Percentiles rank a stretch among this genome's conserved stretches.
These are phyloP conservation scores for Jackrogersella minutella DNA, from an alignment of 495 filamentous ascomycete species.

Conservation along the genomic window DNA sequence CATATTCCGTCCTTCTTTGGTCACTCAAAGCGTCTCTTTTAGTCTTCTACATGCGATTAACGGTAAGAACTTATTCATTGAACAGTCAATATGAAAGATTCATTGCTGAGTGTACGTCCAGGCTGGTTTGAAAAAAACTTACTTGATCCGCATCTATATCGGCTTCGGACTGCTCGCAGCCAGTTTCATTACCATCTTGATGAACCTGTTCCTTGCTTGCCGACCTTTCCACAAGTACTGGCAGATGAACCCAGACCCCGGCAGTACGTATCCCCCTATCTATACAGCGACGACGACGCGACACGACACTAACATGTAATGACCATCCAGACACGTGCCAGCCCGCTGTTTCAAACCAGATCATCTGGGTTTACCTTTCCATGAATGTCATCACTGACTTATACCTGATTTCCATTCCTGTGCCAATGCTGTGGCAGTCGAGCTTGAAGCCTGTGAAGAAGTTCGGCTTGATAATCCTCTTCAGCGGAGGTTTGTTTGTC, in stretches of 20 bases:
- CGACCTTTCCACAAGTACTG: conserved; percentile 59
- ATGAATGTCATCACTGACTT: conserved; percentile 56
- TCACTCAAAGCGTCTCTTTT: conserved; percentile 64
- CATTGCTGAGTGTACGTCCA: conserved; percentile 26
- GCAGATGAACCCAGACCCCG: conserved; percentile 62
- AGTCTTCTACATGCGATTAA: conserved; percentile 65
- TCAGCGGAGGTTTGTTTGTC: conserved; percentile 59
- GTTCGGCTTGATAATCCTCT: conserved; percentile 54
- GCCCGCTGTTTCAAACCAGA: conserved; percentile 53
- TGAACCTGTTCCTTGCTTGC: conserved; percentile 62
- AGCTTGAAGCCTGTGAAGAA: conserved; percentile 55
- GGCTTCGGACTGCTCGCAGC: conserved; percentile 58
- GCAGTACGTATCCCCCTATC: conserved; percentile 53
- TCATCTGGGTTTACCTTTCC: conserved; percentile 55
- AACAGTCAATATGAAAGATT: not conserved
- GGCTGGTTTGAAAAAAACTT: conserved; percentile 52
- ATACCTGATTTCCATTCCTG: conserved; percentile 59
- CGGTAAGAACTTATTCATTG: conserved; percentile 49
- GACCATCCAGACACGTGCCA: conserved; percentile 54
- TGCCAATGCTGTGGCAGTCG: conserved; percentile 61
- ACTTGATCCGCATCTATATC: conserved; percentile 60
- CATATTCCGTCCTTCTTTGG: conserved; percentile 63
- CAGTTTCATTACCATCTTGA: conserved; percentile 60
- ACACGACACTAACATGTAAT: not conserved
- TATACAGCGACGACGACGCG: not conserved